Percentiles rank a stretch among this genome's conserved stretches.
These are phyloP conservation scores for Vitis hybrid DNA, from an alignment of 177 flowering plant species.

Conservation along the genomic window DNA sequence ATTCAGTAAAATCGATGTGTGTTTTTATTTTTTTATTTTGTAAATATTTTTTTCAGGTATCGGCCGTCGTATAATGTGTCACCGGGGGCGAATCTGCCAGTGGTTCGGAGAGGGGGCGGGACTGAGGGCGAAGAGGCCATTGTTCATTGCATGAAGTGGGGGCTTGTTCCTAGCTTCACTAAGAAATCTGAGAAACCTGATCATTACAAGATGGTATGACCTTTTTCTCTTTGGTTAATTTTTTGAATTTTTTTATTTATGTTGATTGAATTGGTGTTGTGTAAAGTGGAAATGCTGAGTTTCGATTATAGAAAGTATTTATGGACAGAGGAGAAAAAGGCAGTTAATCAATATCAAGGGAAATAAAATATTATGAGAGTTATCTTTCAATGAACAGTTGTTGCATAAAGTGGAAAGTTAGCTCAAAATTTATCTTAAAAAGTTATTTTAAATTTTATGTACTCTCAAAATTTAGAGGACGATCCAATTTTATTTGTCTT, in stretches of 20 bases:
- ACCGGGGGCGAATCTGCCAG: conserved; percentile 77
- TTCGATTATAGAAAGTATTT: too few species aligned
- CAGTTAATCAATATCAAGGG: too few species aligned
- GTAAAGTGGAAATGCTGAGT: too few species aligned
- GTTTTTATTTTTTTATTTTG: neutral
- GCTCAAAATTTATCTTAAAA: too few species aligned
- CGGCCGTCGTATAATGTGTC: conserved; percentile 75
- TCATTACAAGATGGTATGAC: conserved; percentile 78
- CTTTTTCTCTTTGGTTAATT: neutral
- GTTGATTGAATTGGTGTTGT: neutral
- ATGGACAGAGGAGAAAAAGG: too few species aligned
- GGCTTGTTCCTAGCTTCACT: conserved; percentile 90
- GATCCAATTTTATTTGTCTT: too few species aligned
- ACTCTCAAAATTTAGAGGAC: too few species aligned
- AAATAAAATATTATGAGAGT: rapidly evolving
- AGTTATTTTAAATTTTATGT: too few species aligned
- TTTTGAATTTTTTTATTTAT: neutral
- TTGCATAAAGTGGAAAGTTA: too few species aligned
- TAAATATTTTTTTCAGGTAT: conserved; percentile 44
- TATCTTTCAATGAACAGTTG: too few species aligned
- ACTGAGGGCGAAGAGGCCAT: conserved; percentile 38
- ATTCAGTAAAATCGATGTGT: neutral
- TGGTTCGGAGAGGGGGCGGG: conserved; percentile 58
- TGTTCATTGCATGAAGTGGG: conserved; percentile 96
- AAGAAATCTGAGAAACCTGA: conserved; percentile 83